These are phyloP conservation scores for Termitomyces sp. DNA, from an alignment of 768 basidiomycete genomes.

Conservation along the genomic window DNA sequence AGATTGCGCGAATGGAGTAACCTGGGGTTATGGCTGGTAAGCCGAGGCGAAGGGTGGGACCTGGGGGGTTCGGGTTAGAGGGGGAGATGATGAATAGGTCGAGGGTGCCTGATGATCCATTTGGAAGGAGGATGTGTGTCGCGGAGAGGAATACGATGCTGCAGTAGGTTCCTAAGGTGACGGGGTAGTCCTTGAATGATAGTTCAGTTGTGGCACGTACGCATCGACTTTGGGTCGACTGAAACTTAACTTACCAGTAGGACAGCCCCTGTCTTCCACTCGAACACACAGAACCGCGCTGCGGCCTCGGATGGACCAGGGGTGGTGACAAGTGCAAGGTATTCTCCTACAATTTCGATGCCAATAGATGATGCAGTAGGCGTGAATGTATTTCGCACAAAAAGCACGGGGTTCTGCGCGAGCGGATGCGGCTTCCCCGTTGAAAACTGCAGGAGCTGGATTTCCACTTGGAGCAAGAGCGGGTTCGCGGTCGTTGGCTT, in stretches of 20 bases:
- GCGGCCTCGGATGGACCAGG: conserved; percentile 12
- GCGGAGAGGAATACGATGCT: conserved; percentile 19
- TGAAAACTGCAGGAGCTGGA: conserved; percentile 28
- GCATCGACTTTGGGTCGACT: too few species aligned
- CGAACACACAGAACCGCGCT: conserved; percentile 33
- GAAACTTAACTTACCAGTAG: conserved; percentile 24
- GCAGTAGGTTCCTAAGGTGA: conserved; percentile 13
- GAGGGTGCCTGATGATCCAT: conserved; percentile 12
- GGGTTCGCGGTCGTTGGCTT: not conserved
- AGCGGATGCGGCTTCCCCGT: conserved; percentile 29
- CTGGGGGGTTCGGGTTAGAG: not conserved
- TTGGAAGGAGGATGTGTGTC: conserved; percentile 20
- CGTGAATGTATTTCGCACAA: conserved; percentile 19
- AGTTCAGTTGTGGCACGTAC: not conserved
- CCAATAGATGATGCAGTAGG: conserved; percentile 24
- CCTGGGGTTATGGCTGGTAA: not conserved
- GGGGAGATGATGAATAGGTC: conserved; percentile 17
- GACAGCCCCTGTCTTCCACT: conserved; percentile 35
- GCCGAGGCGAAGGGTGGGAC: not conserved
- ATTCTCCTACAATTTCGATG: conserved; percentile 40
- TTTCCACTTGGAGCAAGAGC: conserved; percentile 4
- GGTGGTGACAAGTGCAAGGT: conserved; percentile 32
- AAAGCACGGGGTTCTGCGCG: conserved; percentile 22
- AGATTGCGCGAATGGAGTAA: conserved; percentile 1
- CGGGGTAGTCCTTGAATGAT: conserved; percentile 11